Percentiles rank a stretch among this genome's conserved stretches.
phyloP scores from a whole-genome alignment of 495 filamentous ascomycete genomes.

The Talaromyces trachyspermus region DNA sequence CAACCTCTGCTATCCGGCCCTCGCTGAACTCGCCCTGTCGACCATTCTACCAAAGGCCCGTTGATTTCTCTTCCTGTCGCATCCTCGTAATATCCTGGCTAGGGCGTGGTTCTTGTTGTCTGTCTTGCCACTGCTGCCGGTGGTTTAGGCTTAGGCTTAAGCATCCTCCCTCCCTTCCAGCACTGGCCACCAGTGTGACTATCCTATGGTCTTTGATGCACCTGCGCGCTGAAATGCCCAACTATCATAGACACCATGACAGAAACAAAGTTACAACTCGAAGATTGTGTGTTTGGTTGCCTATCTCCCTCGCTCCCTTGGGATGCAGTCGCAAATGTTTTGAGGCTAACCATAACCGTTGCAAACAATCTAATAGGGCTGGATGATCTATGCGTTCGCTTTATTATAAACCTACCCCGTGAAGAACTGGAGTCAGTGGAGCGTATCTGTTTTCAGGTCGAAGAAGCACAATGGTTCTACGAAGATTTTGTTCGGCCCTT shows the following conservation, averaged over 20 bases:
- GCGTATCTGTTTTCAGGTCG: conserved; percentile 95
- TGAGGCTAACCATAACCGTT: neutral
- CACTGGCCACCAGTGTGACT: neutral
- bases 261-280: conserved; percentile 73
- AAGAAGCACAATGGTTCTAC: conserved; percentile 99
- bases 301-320: too few species aligned
- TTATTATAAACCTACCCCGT: conserved; percentile 89
- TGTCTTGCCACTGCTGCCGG: conserved; percentile 1
- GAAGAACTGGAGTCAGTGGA: conserved; percentile 85
- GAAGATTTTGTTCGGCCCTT: conserved; percentile 95
- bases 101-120: too few species aligned
- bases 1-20: neutral
- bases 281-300: conserved; percentile 83
- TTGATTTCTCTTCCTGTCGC: too few species aligned
- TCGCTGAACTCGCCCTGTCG: neutral
- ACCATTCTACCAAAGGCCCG: neutral
- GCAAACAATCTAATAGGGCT: conserved; percentile 55
- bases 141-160: too few species aligned
- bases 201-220: conserved; percentile 3
- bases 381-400: conserved; percentile 91
- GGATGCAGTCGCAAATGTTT: too few species aligned
- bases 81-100: too few species aligned
- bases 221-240: conserved; percentile 36
- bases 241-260: conserved; percentile 52
- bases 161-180: too few species aligned